phyloP scores from a whole-genome alignment of 2,329 filamentous ascomycete genomes.

The Colletotrichum sp. region DNA sequence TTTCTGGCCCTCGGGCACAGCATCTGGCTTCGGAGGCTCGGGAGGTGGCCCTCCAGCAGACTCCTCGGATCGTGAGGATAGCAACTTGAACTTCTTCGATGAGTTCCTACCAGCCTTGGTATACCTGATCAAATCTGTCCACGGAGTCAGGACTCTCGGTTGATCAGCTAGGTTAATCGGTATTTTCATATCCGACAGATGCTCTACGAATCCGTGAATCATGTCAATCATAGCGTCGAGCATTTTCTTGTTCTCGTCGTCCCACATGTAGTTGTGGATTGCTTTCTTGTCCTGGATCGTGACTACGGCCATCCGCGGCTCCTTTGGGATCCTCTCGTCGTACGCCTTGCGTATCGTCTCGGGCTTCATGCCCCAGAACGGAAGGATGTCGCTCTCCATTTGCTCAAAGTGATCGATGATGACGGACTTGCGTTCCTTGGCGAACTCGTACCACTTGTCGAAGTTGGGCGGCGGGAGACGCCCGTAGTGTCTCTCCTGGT shows the following conservation, averaged over 20 bases:
- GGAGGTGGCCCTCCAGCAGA: not conserved
- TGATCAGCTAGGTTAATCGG: slow-evolving; percentile 83
- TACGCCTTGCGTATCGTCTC: slow-evolving; percentile 68
- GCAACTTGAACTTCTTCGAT: slow-evolving; percentile 45
- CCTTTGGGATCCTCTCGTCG: slow-evolving; percentile 35
- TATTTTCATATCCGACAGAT: slow-evolving; percentile 82
- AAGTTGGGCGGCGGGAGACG: slow-evolving; percentile 81
- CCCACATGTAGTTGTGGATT: slow-evolving; percentile 36
- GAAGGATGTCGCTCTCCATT: slow-evolving; percentile 75
- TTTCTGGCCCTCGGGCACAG: not conserved
- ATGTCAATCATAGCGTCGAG: slow-evolving; percentile 62
- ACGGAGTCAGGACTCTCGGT: slow-evolving; percentile 73
- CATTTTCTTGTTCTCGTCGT: slow-evolving; percentile 35
- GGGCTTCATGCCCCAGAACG: slow-evolving; percentile 79
- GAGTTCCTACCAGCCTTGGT: slow-evolving; percentile 28
- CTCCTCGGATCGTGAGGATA: slow-evolving; percentile 52
- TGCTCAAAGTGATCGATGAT: slow-evolving; percentile 84
- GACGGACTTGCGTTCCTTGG: slow-evolving; percentile 68
- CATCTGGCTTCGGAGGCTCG: not conserved
- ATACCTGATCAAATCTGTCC: slow-evolving; percentile 57
- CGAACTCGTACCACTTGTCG: slow-evolving; percentile 84
- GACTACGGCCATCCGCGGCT: slow-evolving; percentile 51
- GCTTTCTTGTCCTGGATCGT: slow-evolving; percentile 71
- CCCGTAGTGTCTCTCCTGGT: slow-evolving; percentile 59
- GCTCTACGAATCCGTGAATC: slow-evolving; percentile 72